phyloP scores from a whole-genome alignment of 306 rosid genomes.

The Elaeagnus macrophylla region DNA sequence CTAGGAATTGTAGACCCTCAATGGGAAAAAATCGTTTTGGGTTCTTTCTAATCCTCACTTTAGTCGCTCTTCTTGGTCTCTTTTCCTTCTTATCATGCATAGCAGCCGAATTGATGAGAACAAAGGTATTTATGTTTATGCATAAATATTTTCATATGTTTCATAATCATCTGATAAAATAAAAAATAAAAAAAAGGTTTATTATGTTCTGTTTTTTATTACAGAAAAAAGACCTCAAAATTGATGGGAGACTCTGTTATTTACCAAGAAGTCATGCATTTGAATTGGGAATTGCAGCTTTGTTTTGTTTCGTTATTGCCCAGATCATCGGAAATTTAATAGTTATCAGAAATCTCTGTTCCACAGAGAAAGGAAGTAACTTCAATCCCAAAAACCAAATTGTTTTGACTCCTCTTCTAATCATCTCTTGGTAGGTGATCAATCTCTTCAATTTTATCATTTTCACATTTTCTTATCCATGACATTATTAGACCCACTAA shows the following conservation, averaged over 20 bases:
- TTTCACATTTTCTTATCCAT: no score
- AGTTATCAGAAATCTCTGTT: conserved; percentile 28
- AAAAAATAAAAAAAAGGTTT: neutral
- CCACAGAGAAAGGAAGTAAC: conserved; percentile 29
- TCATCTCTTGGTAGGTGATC: conserved; percentile 60
- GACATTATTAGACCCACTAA: no score
- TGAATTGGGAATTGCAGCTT: conserved; percentile 60
- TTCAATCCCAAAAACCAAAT: conserved; percentile 30
- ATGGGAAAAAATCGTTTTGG: conserved; percentile 47
- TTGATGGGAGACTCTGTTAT: conserved; percentile 54
- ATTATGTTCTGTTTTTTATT: conserved; percentile 10
- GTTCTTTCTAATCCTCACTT: conserved; percentile 20
- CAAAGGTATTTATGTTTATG: conserved; percentile 33
- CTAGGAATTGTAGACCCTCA: conserved; percentile 1
- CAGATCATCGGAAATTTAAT: conserved; percentile 49
- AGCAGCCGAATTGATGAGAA: conserved; percentile 53
- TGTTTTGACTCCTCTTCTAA: conserved; percentile 38
- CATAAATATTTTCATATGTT: neutral
- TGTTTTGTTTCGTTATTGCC: conserved; percentile 44
- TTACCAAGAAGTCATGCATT: conserved; percentile 67
- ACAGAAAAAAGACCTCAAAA: conserved; percentile 52
- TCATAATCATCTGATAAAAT: neutral
- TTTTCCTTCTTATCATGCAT: conserved; percentile 56
- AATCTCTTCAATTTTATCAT: no score
- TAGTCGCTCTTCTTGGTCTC: conserved; percentile 42